These are phyloP conservation scores for Exophiala mesophila DNA, from an alignment of 2,329 filamentous ascomycete genomes.

Conservation along the genomic window DNA sequence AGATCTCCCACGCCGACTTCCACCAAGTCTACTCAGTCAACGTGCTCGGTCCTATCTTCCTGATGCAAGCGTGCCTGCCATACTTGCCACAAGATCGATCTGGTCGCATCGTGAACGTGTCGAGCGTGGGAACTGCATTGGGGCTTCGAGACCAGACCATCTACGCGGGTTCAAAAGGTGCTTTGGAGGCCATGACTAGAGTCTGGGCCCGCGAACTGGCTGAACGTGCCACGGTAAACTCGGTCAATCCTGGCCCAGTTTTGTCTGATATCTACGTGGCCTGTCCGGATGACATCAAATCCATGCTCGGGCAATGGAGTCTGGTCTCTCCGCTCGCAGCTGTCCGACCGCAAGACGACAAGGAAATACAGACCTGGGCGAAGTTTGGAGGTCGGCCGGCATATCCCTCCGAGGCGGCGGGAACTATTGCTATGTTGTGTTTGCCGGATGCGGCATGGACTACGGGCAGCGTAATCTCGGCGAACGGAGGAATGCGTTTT, in stretches of 20 bases:
- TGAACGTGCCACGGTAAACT: slow-evolving; percentile 55
- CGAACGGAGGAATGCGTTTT: slow-evolving; percentile 64
- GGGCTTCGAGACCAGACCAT: slow-evolving; percentile 98
- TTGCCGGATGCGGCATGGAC: slow-evolving; percentile 65
- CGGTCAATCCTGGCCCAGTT: slow-evolving; percentile 52
- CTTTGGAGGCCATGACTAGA: slow-evolving; percentile 46
- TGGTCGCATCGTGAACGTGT: slow-evolving; percentile 91
- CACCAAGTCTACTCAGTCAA: slow-evolving; percentile 87
- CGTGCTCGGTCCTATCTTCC: slow-evolving; percentile 87
- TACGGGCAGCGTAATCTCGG: slow-evolving; percentile 71
- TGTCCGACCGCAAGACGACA: slow-evolving; percentile 52
- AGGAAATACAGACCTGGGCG: slow-evolving; percentile 54
- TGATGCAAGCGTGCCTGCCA: slow-evolving; percentile 95
- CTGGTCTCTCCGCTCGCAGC: slow-evolving; percentile 15
- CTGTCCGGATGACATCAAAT: slow-evolving; percentile 24
- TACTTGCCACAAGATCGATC: slow-evolving; percentile 98
- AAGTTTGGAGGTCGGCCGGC: slow-evolving; percentile 57
- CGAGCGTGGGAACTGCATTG: slow-evolving; percentile 93
- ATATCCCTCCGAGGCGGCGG: slow-evolving; percentile 66
- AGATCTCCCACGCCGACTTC: slow-evolving; percentile 94
- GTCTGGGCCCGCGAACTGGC: slow-evolving; percentile 55
- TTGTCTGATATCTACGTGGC: not conserved
- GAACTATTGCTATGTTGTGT: slow-evolving; percentile 70
- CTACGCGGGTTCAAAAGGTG: slow-evolving; percentile 77
- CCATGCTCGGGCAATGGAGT: slow-evolving; percentile 43